Base-by-base conservation (phyloP, 73 alveolate genomes). In the Paramecium biaurelia region DNA sequence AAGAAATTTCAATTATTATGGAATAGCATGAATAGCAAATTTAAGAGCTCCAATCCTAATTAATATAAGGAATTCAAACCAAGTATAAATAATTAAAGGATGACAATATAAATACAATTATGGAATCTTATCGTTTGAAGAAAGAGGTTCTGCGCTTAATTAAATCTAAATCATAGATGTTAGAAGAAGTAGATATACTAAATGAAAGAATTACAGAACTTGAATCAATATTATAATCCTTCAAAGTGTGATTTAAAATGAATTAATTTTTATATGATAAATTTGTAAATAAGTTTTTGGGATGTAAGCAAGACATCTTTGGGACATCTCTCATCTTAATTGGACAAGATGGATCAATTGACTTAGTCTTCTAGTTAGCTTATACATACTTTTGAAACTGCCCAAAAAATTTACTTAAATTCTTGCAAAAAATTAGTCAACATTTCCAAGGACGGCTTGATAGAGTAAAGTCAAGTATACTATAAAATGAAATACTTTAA, bases 371-470 rank as follows among this genome's bases (percentile, higher is more conserved):
- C 84, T 26, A 63, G 47, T 30, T 9, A 63, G 6, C 47, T 11
- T 11, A 30, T 63, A 3, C 41, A 63, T 26, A 32, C 84, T 63
- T 63, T 63, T 63, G 84, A 63, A 63, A 63, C 41, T 7, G 84
- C 84, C 23, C 26, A 63, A 63, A 63, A 63, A 63, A 63, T 32
- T 32, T 63, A 63, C 84, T 63, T 63, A 63, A 63, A 63, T 63
- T 63, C 84, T 2, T 63, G 84, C 84, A 63, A 63, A 63, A 58
- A 63, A 63, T 63, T 63, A 63, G 84, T 63, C 84, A 63, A 63
- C 45, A 63, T 63, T 26, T 30, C 84, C 41, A 63, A 63, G 26
- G 84, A 63, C 28, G 84, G 84, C 45, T 30, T 63, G 84, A 63
- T 63, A 58, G 84, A 63, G 45, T 30, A 63, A 32, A 30, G 49